Conservation (phyloP, 768 basidiomycete genomes). For the Mycena alexandri region DNA sequence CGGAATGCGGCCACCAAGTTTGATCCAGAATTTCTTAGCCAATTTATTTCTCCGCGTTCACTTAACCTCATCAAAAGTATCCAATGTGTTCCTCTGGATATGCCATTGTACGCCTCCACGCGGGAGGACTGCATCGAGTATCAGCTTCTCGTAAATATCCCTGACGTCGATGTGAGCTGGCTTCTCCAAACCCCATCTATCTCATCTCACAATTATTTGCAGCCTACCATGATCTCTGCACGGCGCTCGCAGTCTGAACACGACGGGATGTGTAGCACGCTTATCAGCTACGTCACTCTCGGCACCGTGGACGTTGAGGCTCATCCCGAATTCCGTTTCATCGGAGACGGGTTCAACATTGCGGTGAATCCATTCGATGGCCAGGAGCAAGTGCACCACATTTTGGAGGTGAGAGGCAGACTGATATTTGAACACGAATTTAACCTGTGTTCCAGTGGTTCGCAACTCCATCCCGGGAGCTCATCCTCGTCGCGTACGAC, state of each 20-base stretch:
- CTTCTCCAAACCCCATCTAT: not conserved
- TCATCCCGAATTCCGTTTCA: not conserved
- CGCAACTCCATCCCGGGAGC: slow-evolving; percentile 10
- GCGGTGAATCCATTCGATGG: not conserved
- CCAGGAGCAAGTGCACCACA: slow-evolving; percentile 10
- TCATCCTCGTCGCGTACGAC: not conserved
- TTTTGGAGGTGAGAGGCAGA: slow-evolving; percentile 2
- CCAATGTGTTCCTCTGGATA: not conserved
- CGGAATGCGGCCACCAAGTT: slow-evolving; percentile 10
- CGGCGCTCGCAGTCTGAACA: slow-evolving; percentile 4
- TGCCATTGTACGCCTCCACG: not conserved
- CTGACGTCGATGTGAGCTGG: slow-evolving; percentile 13
- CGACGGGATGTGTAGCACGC: not conserved
- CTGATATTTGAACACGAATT: too few relatives aligned
- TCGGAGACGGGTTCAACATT: slow-evolving; percentile 9
- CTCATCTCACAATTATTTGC: not conserved
- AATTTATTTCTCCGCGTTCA: not conserved
- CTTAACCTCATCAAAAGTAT: slow-evolving; percentile 1
- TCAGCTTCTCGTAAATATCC: slow-evolving; percentile 11
- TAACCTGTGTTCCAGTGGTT: slow-evolving; percentile 7
- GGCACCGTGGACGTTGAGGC: slow-evolving; percentile 1
- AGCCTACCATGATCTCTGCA: slow-evolving; percentile 1
- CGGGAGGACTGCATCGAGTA: slow-evolving; percentile 1
- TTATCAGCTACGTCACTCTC: slow-evolving; percentile 6
- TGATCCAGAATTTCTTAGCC: slow-evolving; percentile 2